Base-by-base conservation (phyloP, 1,284 basidiomycete species). In the Tetrapyrgos nigripes region DNA sequence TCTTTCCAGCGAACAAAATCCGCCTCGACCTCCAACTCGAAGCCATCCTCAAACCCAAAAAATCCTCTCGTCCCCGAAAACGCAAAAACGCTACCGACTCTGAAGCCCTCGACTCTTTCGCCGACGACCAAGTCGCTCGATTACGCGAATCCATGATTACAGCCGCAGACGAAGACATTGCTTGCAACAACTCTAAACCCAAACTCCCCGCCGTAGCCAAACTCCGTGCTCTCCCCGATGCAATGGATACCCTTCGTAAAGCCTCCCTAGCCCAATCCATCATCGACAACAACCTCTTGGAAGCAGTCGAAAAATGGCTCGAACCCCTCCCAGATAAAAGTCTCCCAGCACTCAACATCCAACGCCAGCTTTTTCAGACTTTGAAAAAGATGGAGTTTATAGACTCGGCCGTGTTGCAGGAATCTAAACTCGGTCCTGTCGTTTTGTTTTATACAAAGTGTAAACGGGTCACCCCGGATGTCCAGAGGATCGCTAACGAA, bases 371-470 rank as follows among this genome's bases (percentile, higher is more conserved):
- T 65, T 96, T 99, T 75, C 84, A 88, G 44, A 85, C 91, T 53
- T 80, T 99, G 23, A 83, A 83, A 60, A 92, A 91, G 78, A 94
- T 98, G 91, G 89, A 91, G 62, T 91, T 92, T 66, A 96, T 98
- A 68, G 97, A 98, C 76, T 91, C 90, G 19, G 79, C 89, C 50
- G 93, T 94, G 14, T 88, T 99, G 66, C 97, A 97, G 73, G 94
- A 97, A 74, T 93, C 92, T 3, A 88, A 89, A 0, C 83, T 99
- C 4, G 97, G 97, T n/a, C 90, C 91, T 59, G 85, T 99, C 63
- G 83, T 99, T 19, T 81, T 98, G 19, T 98, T 99, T 77, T 99
- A 99, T 83, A 97, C 94, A 28, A 94, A 96, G 71, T 92, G 89
- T 81, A 93, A 91, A 71, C 90, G 94, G 51, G 96, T 97, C 47